These are phyloP conservation scores for Dalechampia spathulata DNA, from an alignment of 441 rosid species.

Conservation along the genomic window DNA sequence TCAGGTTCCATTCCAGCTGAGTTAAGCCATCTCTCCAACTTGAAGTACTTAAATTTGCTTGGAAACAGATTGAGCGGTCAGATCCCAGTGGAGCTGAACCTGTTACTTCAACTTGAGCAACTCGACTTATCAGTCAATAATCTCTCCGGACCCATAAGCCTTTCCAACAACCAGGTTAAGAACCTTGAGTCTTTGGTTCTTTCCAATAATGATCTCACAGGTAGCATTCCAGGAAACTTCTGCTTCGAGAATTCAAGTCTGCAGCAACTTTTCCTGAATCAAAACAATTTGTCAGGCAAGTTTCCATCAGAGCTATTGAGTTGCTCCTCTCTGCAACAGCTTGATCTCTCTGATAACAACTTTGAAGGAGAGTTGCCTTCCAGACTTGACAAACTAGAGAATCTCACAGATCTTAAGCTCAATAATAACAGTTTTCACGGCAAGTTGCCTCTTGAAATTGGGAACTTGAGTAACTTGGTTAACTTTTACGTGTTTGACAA, in stretches of 20 bases:
- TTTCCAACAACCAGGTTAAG: conserved; percentile 33
- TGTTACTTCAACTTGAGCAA: conserved; percentile 40
- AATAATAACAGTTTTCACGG: conserved; percentile 67
- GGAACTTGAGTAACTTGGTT: conserved; percentile 57
- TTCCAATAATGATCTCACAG: conserved; percentile 45
- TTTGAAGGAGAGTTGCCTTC: conserved; percentile 53
- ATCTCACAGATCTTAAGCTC: conserved; percentile 51
- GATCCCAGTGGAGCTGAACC: conserved; percentile 52
- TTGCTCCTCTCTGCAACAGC: conserved; percentile 49
- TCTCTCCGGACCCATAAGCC: conserved; percentile 50
- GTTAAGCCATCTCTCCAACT: conserved; percentile 45
- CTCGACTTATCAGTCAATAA: conserved; percentile 68
- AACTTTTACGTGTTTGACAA: conserved; percentile 54
- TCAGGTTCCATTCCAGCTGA: conserved; percentile 56
- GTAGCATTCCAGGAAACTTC: conserved; percentile 46
- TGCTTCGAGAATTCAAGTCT: conserved; percentile 48
- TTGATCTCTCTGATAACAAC: conserved; percentile 59
- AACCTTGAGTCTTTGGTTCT: conserved; percentile 46
- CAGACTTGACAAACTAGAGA: conserved; percentile 41
- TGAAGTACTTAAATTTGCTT: conserved; percentile 52
- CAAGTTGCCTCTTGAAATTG: conserved; percentile 53
- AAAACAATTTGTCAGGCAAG: conserved; percentile 54
- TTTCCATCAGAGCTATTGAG: conserved; percentile 54
- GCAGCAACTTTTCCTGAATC: conserved; percentile 41
- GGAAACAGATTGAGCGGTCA: conserved; percentile 51